Evolutionary conservation across 495 filamentous ascomycete genomes (phyloP), one percentile per base, ranked within the genome.

Genomic region (Xylaria curta): DNA sequence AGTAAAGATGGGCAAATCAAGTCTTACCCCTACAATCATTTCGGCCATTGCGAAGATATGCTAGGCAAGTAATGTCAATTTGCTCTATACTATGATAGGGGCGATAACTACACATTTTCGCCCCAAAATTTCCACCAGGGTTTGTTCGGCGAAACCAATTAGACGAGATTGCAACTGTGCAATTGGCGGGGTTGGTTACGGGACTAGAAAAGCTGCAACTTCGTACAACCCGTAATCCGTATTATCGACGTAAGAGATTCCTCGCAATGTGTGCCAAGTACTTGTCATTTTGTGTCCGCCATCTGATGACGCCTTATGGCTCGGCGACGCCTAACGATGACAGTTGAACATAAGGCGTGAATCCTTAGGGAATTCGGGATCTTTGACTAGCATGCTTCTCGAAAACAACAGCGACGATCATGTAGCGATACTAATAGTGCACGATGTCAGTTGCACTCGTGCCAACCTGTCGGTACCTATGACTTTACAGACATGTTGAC

Each of bases 301-400:
- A 33, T 68, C 51, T 65, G 62, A 65, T 17, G 61, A 65, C 26
- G 61, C 9, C 17, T 24, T 28, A 21, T 7, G 7, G 46, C 63
- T 36, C 63, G 46, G 42, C n/a, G 33, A 66, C 26, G 28, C 44
- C 19, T 21, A 28, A 49, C 46, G 63, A 66, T 66, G 63, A 49
- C 63, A 53, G 13, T 46, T 31, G 17, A 66, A 17, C 28, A 40
- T n/a, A 38, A 53, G n/a, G 63, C 38, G 24, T 66, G 63, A 66
- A 66, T 66, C 63, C 63, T 66, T 44, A 28, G 38, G 33, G n/a
- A 44, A 21, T 44, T 26, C 38, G 19, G 13, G 60, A 44, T 63
- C 60, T 63, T 63, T 28, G 60, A 42, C 60, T 63, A 63, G 38
- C 60, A 63, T 19, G 21, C 38, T 63, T 63, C 60, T 63, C 36